Evolutionary conservation across 345 rosid species (phyloP).

Genomic region (Cardamine occulta): DNA sequence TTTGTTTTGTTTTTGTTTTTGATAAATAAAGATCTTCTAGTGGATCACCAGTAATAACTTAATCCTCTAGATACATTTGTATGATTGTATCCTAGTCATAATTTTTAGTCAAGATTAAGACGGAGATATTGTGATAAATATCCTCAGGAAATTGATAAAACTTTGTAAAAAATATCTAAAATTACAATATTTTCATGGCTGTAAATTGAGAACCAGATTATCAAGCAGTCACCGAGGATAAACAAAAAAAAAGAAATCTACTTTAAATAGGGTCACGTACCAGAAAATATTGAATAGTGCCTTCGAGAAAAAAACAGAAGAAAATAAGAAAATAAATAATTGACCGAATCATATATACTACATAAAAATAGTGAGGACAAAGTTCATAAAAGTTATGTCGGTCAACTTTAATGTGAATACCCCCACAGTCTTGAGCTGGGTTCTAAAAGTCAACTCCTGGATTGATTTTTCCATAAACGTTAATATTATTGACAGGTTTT

Average conservation of each 20-base stretch:
- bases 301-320: not conserved
- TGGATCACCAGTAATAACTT: not conserved
- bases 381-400: not conserved
- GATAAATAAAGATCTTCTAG: not conserved
- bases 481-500: not conserved
- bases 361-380: not conserved
- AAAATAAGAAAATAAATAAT: not conserved
- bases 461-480: not conserved
- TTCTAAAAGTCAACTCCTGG: not conserved
- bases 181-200: not conserved
- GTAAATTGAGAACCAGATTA: not conserved
- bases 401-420: not conserved
- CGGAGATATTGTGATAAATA: not conserved
- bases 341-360: conserved; percentile 4
- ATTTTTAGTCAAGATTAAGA: not conserved
- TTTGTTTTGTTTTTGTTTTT: too few relatives aligned
- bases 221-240: not conserved
- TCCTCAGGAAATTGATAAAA: not conserved
- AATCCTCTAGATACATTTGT: not conserved
- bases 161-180: not conserved
- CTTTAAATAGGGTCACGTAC: conserved; percentile 23
- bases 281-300: conserved; percentile 3
- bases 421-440: not conserved
- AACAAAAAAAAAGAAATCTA: not conserved
- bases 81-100: not conserved